These are phyloP conservation scores for Pseudogymnoascus sp. DNA, from an alignment of 2,329 filamentous ascomycete genomes.

Conservation along the genomic window DNA sequence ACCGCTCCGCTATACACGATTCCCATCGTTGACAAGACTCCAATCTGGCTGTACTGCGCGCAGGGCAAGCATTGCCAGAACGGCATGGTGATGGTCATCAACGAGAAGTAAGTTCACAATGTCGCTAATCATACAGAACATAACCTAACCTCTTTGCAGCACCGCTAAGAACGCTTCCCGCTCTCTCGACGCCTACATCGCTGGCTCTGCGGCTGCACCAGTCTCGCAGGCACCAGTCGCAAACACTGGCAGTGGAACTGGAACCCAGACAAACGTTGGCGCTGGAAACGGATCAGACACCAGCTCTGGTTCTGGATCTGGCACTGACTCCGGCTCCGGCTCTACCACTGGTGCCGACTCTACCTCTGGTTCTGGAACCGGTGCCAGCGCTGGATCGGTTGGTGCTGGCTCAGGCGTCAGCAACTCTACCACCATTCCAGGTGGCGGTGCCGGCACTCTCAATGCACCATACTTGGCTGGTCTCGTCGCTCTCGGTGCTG, in stretches of 20 bases:
- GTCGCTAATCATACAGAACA: slow-evolving; percentile 30
- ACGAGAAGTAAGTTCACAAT: slow-evolving; percentile 41
- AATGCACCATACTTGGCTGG: background rate
- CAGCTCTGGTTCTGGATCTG: slow-evolving; percentile 12
- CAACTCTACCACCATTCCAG: background rate
- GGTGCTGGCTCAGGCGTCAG: background rate
- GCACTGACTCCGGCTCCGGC: slow-evolving; percentile 1
- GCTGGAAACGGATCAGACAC: slow-evolving; percentile 6
- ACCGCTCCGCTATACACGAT: slow-evolving; percentile 64
- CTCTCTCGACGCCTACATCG: slow-evolving; percentile 37
- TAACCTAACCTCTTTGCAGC: slow-evolving; percentile 16
- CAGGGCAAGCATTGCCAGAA: slow-evolving; percentile 65
- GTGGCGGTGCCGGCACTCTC: background rate
- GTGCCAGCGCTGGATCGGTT: background rate
- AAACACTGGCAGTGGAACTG: slow-evolving; percentile 15
- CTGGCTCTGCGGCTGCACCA: slow-evolving; percentile 32
- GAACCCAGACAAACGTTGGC: slow-evolving; percentile 8
- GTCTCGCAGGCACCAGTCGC: slow-evolving; percentile 35
- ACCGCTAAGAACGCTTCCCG: slow-evolving; percentile 42
- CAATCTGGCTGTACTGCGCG: slow-evolving; percentile 74
- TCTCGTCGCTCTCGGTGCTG: background rate
- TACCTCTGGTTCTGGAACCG: background rate
- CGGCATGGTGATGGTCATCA: slow-evolving; percentile 36
- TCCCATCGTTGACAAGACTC: slow-evolving; percentile 59
- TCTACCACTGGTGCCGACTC: background rate